Base-by-base conservation (phyloP, 1,284 basidiomycete species). In the Heterobasidion parviporum region DNA sequence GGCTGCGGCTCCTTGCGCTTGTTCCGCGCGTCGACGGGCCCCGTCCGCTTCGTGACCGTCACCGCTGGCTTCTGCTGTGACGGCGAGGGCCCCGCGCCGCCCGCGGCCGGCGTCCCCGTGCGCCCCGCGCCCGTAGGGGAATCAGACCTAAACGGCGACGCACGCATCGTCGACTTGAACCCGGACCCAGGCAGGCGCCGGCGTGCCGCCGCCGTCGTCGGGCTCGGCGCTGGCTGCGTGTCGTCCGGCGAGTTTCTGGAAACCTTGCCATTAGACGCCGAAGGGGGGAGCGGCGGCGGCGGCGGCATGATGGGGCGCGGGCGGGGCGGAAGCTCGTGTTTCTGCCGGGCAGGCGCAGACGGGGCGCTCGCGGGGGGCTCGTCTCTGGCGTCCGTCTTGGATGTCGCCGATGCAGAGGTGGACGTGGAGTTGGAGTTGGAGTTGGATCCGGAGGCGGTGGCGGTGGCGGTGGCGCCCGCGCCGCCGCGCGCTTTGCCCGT, bases 31-130 rank as follows among this genome's bases (percentile, higher is more conserved):
- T 59, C 57, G 6, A 34, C 38, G 50, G 48, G 46, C 26, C 51
- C 54, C 26, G 33, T 33, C 12, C 50, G 68, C 67, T 56, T 67
- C 26, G 26, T 26, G 26, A 26, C 26, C 26, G 26, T 26, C 26
- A 26, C 26, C 26, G 26, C 26, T 0, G 26, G 26, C 26, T 16
- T 14, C 5, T 26, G n/a, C 36, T 46, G 53, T 33, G 50, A 26
- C 8, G 46, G 58, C 44, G 54, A 50, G 2, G 52, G 52, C 16
- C 18, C 36, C 8, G 49, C 2, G 47, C 50, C 55, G 9, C 44
- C 53, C 33, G 38, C 26, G 8, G 14, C 46, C 35, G 53, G 50
- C 43, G 18, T 45, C 50, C 52, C 50, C 32, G 45, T 54, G 41
- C 16, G 44, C 35, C 26, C 26, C 26, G 26, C 26, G 26, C 41